Percentiles rank a stretch among this genome's conserved stretches.
Evolutionary conservation across 371 early-diverging fungal species (phyloP).

Genomic region (Dentiscutata heterogama): DNA sequence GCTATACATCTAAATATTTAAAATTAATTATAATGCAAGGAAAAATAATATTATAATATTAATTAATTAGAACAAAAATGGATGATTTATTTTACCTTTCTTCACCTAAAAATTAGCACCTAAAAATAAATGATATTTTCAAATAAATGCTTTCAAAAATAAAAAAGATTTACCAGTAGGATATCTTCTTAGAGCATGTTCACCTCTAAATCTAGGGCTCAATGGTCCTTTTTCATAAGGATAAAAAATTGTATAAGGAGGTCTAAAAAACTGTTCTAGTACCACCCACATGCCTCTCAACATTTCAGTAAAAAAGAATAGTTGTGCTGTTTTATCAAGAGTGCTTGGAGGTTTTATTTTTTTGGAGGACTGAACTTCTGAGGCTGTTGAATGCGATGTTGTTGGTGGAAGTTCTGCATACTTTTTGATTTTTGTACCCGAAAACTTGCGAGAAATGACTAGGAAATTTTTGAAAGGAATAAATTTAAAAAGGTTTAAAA

Average conservation of each 20-base stretch:
- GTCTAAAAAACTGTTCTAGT: constrained; percentile 93
- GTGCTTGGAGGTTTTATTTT: constrained; percentile 5
- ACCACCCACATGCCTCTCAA: constrained; percentile 94
- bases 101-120: background rate
- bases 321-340: constrained; percentile 83
- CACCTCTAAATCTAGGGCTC: constrained; percentile 96
- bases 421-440: background rate
- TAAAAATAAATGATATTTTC: background rate
- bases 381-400: background rate
- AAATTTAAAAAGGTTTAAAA: background rate
- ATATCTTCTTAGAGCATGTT: constrained; percentile 96
- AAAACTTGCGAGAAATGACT: constrained; percentile 23
- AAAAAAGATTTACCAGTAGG: constrained; percentile 79
- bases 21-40: background rate
- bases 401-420: background rate
- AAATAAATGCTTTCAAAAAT: constrained; percentile 10
- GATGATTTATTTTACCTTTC: constrained; percentile 29
- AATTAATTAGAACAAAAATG: background rate
- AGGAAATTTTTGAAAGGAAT: background rate
- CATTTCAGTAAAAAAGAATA: constrained; percentile 92
- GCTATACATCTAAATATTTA: constrained; percentile 84
- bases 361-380: background rate
- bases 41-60: background rate
- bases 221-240: constrained; percentile 97
- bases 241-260: constrained; percentile 96